phyloP scores from a whole-genome alignment of 2,329 filamentous ascomycete species.

The Cercospora brassicicola region DNA sequence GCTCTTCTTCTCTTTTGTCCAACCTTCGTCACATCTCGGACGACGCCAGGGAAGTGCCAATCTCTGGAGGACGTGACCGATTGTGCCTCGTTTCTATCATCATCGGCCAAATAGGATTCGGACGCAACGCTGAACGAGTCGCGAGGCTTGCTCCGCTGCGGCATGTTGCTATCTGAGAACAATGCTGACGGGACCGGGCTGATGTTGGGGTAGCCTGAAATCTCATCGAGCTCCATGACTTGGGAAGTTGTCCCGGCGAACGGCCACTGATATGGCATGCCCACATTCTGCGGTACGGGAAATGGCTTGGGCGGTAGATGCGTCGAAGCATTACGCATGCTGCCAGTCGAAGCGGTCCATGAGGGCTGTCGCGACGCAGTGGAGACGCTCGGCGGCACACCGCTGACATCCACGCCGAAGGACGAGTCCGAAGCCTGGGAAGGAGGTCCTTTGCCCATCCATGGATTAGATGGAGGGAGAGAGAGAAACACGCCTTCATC shows the following conservation, averaged over 20 bases:
- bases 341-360: neutral
- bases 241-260: neutral
- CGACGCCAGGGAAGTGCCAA: neutral
- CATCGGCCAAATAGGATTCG: neutral
- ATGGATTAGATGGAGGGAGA: neutral
- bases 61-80: neutral
- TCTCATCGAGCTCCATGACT: neutral
- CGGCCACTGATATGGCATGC: neutral
- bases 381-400: neutral
- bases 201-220: neutral
- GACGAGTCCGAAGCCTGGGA: neutral
- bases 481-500: conserved; percentile 1
- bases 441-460: conserved; percentile 2
- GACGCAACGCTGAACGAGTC: conserved; percentile 1
- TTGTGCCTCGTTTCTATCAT: neutral
- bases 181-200: neutral
- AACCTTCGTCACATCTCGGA: neutral
- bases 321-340: neutral
- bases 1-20: conserved; percentile 1
- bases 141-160: neutral
- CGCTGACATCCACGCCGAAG: neutral
- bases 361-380: conserved; percentile 6
- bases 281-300: neutral
- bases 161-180: neutral
- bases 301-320: neutral